These are phyloP conservation scores for Dalbergia oliveri DNA, from an alignment of 306 rosid species.

Conservation along the genomic window DNA sequence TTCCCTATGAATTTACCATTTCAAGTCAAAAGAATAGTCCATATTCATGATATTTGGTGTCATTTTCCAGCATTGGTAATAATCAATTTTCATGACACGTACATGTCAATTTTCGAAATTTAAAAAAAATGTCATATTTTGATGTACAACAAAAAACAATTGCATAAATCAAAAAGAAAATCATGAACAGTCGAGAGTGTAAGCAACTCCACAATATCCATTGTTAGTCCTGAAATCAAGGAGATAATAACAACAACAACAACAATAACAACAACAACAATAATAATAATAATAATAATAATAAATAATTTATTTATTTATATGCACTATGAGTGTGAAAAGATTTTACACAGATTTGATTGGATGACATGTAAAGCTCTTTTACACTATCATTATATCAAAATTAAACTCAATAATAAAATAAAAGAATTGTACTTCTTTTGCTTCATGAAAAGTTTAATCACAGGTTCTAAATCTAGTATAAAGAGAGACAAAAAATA, in stretches of 20 bases:
- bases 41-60: not conserved
- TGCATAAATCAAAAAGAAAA: not conserved
- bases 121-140: not conserved
- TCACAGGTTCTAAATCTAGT: not conserved
- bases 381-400: too few relatives aligned
- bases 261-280: not conserved
- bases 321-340: too few relatives aligned
- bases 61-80: constrained; percentile 19
- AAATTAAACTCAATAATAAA: not conserved
- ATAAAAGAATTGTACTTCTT: not conserved
- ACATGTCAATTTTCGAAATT: not conserved
- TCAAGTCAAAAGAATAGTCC: constrained; percentile 14
- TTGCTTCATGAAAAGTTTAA: not conserved
- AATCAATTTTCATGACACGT: not conserved
- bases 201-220: constrained; percentile 12
- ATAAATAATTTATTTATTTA: not conserved
- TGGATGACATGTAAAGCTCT: too few relatives aligned
- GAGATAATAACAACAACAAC: not conserved
- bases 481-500: too few relatives aligned
- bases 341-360: too few relatives aligned
- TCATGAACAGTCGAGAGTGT: not conserved
- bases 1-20: not conserved
- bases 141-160: constrained; percentile 1
- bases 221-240: constrained; percentile 11
- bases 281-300: too few relatives aligned